Base-by-base conservation (phyloP, 345 rosid genomes). In the Citrus cavaleriei region DNA sequence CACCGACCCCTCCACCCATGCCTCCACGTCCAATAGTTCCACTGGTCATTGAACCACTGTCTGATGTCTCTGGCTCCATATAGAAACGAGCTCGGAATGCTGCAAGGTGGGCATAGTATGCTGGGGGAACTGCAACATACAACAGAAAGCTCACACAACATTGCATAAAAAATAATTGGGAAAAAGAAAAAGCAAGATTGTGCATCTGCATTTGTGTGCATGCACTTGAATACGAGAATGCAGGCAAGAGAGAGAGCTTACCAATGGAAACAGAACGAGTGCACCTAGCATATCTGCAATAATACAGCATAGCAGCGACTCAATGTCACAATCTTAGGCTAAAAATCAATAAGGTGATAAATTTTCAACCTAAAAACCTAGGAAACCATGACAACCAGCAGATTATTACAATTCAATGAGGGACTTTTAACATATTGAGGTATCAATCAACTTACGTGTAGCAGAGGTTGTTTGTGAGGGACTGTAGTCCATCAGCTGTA, bases 21-120 rank as follows among this genome's bases (percentile, higher is more conserved):
- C 92, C 91, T 60, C 93, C 92, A 1, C 94, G 93, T 22, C 87
- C 92, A 59, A 78, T 85, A 61, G 81, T 79, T 6, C 98, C 98
- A 71, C 99, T 93, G 1, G 92, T 89, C 90, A 93, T 91, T 1
- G 99, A 96, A 10, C 98, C 99, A 55, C 97, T 94, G 85, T 96
- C 99, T 7, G 98, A 94, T 3, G 98, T 90, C 88, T 94, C 99
- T 1, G 99, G 98, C 71, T 96, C 99, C 99, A 94, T 91, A 77
- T 96, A 96, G 88, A 96, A 96, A 27, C 98, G 92, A 61, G 99
- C 99, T 78, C 98, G 88, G 74, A 96, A 96, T 49, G 99, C 99
- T 34, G 98, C 99, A 22, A 96, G 93, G 86, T 96, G 99, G 2
- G 99, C 99, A 79, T 96, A 94, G 66, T 96, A 96, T 2, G 98